Base-by-base conservation (phyloP, 1,284 basidiomycete species). In the Somion occarium region DNA sequence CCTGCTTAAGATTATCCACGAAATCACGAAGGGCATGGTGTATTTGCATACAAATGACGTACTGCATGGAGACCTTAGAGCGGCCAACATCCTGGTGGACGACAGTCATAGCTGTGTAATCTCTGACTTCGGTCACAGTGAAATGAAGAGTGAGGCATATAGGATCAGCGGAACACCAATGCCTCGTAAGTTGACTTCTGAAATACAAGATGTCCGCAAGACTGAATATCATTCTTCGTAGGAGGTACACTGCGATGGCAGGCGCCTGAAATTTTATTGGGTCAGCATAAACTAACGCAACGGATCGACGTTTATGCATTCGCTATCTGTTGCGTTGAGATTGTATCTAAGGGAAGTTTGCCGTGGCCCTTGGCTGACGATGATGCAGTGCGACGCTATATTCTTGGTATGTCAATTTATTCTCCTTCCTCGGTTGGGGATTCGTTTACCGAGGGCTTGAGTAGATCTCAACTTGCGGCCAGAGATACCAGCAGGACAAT, bases 51-150 rank as follows among this genome's bases (percentile, higher is more conserved):
- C 62, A 2, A 66, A 77, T 51, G 81, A 76, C 0, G 76, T 90
- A 3, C 61, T 87, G 53, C 88, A 91, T 61, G 88, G 85, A 1
- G 85, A 90, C 66, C 70, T 89, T 50, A 89, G 87, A 83, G 85
- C 78, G 4, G 73, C 82, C 2, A 91, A 91, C 63, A 78, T 91
- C 4, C 75, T 92, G 2, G 80, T 91, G 9, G 78, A 84, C 58
- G 83, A 88, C 58, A 67, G 73, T 2, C 70, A 76, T 11, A 77
- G 73, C 46, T 89, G 86, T 54, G 73, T 89, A 34, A 81, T 91
- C 50, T 80, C 84, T 13, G 88, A 91, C 61, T 91, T 91, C 63
- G 87, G 87, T 0, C 83, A 91, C 64, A 85, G 79, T 58, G 82
- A 87, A 65, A 82, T 91, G 75, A 87, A 83, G 69, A 77, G 73